Conservation (phyloP, 805 yeast genomes). For the Candida saitoana region DNA sequence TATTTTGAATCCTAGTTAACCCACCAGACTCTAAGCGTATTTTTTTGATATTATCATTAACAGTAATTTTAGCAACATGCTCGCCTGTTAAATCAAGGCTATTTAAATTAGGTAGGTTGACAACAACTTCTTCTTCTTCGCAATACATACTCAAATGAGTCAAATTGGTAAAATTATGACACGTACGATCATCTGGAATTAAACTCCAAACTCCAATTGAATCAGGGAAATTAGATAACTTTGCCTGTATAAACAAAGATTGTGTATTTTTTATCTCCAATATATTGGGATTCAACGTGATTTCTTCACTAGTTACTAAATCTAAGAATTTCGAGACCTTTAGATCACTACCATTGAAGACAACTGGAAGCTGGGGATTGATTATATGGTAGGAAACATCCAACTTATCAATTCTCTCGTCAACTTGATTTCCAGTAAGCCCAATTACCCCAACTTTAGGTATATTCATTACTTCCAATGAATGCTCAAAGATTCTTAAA, state of each 20-base stretch:
- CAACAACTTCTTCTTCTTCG: background rate
- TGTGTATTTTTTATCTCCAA: background rate
- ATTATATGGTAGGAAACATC: background rate
- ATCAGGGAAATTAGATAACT: background rate
- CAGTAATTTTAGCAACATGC: background rate
- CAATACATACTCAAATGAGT: background rate
- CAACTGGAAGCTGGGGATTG: background rate
- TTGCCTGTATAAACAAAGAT: background rate
- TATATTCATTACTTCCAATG: background rate
- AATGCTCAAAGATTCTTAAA: background rate
- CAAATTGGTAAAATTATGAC: background rate
- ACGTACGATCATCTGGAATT: background rate
- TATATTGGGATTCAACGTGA: background rate
- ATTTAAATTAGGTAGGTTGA: background rate
- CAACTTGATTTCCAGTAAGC: background rate
- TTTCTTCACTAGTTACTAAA: background rate
- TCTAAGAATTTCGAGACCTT: background rate
- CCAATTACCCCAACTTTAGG: background rate
- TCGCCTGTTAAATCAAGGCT: background rate
- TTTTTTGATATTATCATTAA: background rate
- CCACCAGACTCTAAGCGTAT: background rate
- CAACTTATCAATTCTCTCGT: background rate
- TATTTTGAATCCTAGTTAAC: background rate
- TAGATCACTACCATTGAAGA: background rate
- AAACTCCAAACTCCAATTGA: background rate